Conservation (phyloP, 1,139 yeast species). For the Candida sanyaensis region DNA sequence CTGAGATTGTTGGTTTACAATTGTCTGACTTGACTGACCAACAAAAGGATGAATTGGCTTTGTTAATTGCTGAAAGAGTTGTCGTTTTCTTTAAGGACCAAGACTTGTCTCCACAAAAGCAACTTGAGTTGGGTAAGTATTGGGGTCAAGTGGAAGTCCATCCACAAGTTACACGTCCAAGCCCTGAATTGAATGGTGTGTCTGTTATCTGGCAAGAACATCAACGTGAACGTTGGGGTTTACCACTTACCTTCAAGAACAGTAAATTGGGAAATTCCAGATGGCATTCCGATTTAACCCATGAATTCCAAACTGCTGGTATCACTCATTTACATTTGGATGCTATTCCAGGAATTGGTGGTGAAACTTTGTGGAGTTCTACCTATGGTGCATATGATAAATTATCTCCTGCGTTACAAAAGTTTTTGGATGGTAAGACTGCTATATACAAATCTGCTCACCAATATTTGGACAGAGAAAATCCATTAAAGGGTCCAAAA, state of each 20-base stretch:
- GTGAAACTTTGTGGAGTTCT: conserved; percentile 37
- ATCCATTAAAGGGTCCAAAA: conserved; percentile 34
- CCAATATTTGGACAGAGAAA: conserved; percentile 29
- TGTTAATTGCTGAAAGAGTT: conserved; percentile 42
- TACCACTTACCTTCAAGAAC: conserved; percentile 28
- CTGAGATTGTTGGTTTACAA: conserved; percentile 56
- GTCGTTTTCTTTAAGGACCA: conserved; percentile 46
- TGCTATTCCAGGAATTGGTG: conserved; percentile 35
- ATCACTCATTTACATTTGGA: conserved; percentile 37
- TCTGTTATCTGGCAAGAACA: conserved; percentile 56
- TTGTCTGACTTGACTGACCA: conserved; percentile 46
- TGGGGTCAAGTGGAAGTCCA: conserved; percentile 46
- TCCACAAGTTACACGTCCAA: conserved; percentile 36
- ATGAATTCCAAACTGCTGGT: conserved; percentile 37
- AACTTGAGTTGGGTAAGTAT: conserved; percentile 43
- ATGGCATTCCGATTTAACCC: conserved; percentile 35
- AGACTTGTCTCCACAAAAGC: conserved; percentile 44
- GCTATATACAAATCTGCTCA: conserved; percentile 38
- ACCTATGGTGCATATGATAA: conserved; percentile 42
- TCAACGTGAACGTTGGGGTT: conserved; percentile 23
- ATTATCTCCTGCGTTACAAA: conserved; percentile 34
- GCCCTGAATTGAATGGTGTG: conserved; percentile 33
- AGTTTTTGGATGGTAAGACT: conserved; percentile 37
- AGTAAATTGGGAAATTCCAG: conserved; percentile 32
- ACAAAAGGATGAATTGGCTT: conserved; percentile 52